Evolutionary conservation across 352 stramenopile species (phyloP).

Genomic region (Phytophthora capsici): DNA sequence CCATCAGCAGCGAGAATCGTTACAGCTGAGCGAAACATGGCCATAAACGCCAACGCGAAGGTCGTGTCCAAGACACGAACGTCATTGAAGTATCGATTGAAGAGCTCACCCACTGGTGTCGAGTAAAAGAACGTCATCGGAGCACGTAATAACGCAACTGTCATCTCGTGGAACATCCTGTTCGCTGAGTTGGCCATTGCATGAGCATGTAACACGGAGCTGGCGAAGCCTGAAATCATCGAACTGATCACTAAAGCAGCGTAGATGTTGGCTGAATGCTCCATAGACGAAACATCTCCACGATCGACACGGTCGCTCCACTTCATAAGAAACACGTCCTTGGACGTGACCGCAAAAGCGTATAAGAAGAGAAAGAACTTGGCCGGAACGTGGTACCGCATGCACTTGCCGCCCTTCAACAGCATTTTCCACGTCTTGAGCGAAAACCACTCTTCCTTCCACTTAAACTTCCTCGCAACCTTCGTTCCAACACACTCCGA

Average conservation of each 20-base stretch:
- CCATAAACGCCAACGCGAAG: constrained; percentile 37
- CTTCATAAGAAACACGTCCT: constrained; percentile 47
- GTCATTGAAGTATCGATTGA: constrained; percentile 57
- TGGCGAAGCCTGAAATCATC: constrained; percentile 37
- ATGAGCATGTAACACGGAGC: constrained; percentile 43
- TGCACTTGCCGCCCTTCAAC: constrained; percentile 26
- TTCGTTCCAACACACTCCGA: constrained; percentile 35
- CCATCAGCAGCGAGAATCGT: constrained; percentile 37
- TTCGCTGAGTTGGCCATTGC: constrained; percentile 43
- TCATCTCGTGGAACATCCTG: constrained; percentile 55
- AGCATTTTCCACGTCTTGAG: constrained; percentile 37
- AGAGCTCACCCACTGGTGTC: constrained; percentile 51
- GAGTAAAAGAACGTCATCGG: constrained; percentile 56
- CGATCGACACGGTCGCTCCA: constrained; percentile 44
- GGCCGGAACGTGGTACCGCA: constrained; percentile 30
- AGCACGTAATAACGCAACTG: constrained; percentile 42
- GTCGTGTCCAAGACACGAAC: constrained; percentile 37
- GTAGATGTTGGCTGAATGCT: constrained; percentile 41
- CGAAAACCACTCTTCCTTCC: constrained; percentile 40
- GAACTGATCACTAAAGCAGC: constrained; percentile 43
- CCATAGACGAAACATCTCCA: constrained; percentile 34
- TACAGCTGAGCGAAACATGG: constrained; percentile 40
- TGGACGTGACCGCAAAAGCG: constrained; percentile 33
- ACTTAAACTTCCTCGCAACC: constrained; percentile 31
- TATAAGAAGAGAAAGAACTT: constrained; percentile 45